Percentiles rank a stretch among this genome's conserved stretches.
phyloP scores from a whole-genome alignment of 2,329 filamentous ascomycete genomes.

The Colletotrichum aenigma region DNA sequence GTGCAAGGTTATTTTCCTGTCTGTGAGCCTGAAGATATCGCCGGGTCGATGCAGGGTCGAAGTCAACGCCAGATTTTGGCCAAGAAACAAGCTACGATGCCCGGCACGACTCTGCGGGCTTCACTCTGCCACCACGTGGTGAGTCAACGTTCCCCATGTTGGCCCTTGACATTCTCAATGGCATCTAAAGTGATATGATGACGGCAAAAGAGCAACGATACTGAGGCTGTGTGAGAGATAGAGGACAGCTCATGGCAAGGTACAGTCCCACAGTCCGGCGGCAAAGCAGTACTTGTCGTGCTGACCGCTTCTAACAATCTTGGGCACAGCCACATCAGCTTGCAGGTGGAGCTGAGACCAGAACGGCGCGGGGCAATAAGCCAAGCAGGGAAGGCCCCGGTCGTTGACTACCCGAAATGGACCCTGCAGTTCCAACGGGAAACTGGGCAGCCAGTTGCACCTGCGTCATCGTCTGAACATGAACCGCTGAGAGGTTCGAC shows the following conservation, averaged over 20 bases:
- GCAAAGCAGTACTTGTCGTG: neutral
- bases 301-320: neutral
- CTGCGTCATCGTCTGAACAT: slow-evolving; percentile 22
- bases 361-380: neutral
- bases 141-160: neutral
- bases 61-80: neutral
- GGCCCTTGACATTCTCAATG: neutral
- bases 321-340: slow-evolving; percentile 3
- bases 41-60: neutral
- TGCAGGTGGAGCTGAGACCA: neutral
- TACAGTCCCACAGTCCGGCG: neutral
- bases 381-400: slow-evolving; percentile 16
- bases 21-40: neutral
- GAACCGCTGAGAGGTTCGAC: neutral
- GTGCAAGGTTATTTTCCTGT: neutral
- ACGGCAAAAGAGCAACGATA: neutral
- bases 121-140: neutral
- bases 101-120: neutral
- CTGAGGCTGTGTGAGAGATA: neutral
- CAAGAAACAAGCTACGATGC: neutral
- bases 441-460: slow-evolving; percentile 19
- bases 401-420: neutral
- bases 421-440: slow-evolving; percentile 13
- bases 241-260: neutral
- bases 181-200: neutral